Conservation (phyloP, 805 yeast genomes). For the Metahyphopichia silvanorum region DNA sequence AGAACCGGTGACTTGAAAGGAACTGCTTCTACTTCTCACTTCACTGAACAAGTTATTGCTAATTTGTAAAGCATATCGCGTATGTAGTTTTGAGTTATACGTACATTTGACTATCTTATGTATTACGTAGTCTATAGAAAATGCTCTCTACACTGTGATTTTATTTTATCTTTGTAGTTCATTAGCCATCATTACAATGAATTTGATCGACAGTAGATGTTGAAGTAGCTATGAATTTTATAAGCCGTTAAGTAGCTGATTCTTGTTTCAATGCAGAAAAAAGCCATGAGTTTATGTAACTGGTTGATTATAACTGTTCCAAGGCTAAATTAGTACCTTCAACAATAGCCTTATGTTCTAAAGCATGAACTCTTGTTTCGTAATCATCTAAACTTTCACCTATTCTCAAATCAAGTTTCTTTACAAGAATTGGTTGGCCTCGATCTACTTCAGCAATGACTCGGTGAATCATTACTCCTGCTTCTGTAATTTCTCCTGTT, state of each 20-base stretch:
- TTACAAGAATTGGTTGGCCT: slow-evolving; percentile 86
- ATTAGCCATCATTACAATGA: too few species aligned
- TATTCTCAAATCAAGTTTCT: slow-evolving; percentile 65
- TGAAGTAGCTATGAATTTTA: not conserved
- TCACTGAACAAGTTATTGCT: slow-evolving; percentile 87
- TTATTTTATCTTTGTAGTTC: too few species aligned
- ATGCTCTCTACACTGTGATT: not conserved
- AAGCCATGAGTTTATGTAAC: too few species aligned
- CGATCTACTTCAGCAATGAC: slow-evolving; percentile 96
- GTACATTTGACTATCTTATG: too few species aligned
- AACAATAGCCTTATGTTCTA: slow-evolving; percentile 90
- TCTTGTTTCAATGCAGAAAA: too few species aligned
- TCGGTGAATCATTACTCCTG: slow-evolving; percentile 95
- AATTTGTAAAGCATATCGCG: too few species aligned
- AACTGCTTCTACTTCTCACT: slow-evolving; percentile 80
- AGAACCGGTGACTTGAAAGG: slow-evolving; percentile 98
- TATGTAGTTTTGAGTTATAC: too few species aligned
- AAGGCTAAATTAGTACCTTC: slow-evolving; percentile 78
- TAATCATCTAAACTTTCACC: slow-evolving; percentile 78
- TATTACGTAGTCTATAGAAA: not conserved
- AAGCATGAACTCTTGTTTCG: slow-evolving; percentile 75
- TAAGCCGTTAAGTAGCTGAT: not conserved
- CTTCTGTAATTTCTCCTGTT: slow-evolving; percentile 66
- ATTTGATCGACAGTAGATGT: too few species aligned
- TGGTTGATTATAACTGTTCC: slow-evolving; percentile 20